Evolutionary conservation across 305 asterid genomes (phyloP), one percentile per base, ranked within the genome.

Genomic region (Fraxinus baroniana): DNA sequence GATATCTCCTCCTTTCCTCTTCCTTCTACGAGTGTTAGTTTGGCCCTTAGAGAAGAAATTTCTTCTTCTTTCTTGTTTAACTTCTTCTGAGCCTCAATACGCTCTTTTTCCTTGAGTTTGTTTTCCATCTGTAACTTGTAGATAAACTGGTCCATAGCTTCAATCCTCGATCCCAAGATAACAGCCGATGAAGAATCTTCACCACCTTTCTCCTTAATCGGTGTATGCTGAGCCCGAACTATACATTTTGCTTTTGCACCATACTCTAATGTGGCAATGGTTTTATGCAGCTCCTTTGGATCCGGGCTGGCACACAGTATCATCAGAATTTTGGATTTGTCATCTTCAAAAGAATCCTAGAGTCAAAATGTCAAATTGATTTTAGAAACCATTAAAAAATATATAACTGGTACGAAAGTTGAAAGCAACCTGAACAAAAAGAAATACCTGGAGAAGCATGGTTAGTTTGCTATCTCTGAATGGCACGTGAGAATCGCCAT

Each of bases 231-330:
- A 24, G 94, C 92, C 60, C 99, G 93, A 66, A 95, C 92, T 26
- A 95, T 95, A 74, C 99, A 95, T 86, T 95, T 95, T 1, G 99
- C 99, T 81, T 95, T 95, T 0, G 99, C 98, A 18, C 99, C 99
- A 55, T 95, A 95, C 75, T 95, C 99, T 73, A 95, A 88, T 18
- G 99, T 94, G 4, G 97, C 95, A 66, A 95, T 88, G 8, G 99
- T 95, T 87, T 95, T 95, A 79, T 95, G 98, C 86, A 95, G 81
- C 82, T 95, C 98, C 87, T 91, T 95, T 12, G 94, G 97, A 83
- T 95, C 99, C 1, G 99, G 99, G 79, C 98, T 95, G 1, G 98
- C 97, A 78, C 99, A 95, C 5, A 95, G 87, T 78, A 95, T 91
- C 99, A 95, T 95, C 84, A 95, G 82, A 74, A 95, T 95, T 73